Base-by-base conservation (phyloP, 768 basidiomycete species). In the Hysterangium stoloniferum region DNA sequence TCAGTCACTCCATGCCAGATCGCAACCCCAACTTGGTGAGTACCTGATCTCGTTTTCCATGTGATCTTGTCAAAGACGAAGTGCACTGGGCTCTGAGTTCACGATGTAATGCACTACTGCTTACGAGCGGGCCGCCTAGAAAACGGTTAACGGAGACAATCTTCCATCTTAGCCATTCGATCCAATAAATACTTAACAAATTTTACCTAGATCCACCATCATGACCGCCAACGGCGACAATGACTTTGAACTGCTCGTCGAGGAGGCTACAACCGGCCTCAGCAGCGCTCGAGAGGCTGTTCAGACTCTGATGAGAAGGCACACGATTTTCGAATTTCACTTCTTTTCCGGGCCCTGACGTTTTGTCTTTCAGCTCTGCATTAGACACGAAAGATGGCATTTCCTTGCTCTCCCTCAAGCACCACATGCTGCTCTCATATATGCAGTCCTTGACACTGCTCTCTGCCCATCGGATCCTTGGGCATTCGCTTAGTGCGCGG, bases 321-420 rank as follows among this genome's bases (percentile, higher is more conserved):
- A 59, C 54, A 74, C 58, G 17, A 34, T 17, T n/a, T 51, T 34
- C 36, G 36, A n/a, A n/a, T n/a, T n/a, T n/a, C n/a, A n/a, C n/a
- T n/a, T n/a, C n/a, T 44, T 45, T 25, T 13, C 11, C 4, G 11
- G n/a, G 28, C 5, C 53, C 59, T 42, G 19, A 34, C 19, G 17
- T 17, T 28, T 37, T 40, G 8, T 29, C n/a, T 31, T 13, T 45
- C 11, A 49, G 13, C 6, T 46, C 31, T 24, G 68, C 71, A 27
- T 48, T 78, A 28, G 73, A 85, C 54, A 77, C 74, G 9, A 75
- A 72, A 58, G 76, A 88, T 27, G 96, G 96, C 33, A 90, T 99
- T 54, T 97, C 96, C 0, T 73, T 99, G 4, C 73, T 99, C 20
- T 86, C 89, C 9, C 68, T 93, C 44, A 94, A 96, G 67, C 85